Evolutionary conservation across 1,284 basidiomycete genomes (phyloP), one percentile per base, ranked within the genome.

Genomic region (Malassezia restricta): DNA sequence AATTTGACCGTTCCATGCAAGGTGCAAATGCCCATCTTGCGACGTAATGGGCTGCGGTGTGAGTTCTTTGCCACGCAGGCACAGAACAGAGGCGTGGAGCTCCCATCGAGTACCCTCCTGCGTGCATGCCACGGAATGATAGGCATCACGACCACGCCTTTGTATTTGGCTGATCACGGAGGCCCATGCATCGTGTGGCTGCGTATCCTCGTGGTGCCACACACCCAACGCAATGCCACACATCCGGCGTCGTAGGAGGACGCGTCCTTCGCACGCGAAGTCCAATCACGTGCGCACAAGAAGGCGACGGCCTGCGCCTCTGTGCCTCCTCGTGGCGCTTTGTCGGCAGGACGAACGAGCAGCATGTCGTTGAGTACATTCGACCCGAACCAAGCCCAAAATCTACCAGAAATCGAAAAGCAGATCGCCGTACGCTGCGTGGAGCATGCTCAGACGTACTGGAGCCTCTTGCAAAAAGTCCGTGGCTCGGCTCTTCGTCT

Each of bases 351-450:
- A 24, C 20, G 20, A 24, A 24, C 20, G 20, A 24, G 20, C 20
- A 24, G 20, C 46, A 54, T 54, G 51, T 54, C 51, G 24, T 14
- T 47, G 40, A 40, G 42, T 24, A 63, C 43, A 11, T 70, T 72
- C 37, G 68, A 72, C 47, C 62, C 69, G 45, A 67, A 70, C 57
- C 57, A 61, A 55, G 66, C 89, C 9, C 86, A 88, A 74, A 95
- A 95, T 77, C 78, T 84, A 65, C 77, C 82, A 58, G 89, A 90
- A 84, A 92, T 98, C 63, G 92, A 98, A 78, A 91, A 90, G 80
- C 90, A 95, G 85, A 63, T 67, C 54, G 92, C 92, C 27, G 92
- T 98, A 49, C 89, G 86, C 76, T 89, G 89, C 32, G 90, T 96
- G 55, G 88, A 62, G 59, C 61, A 62, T 49, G 53, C 59, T n/a